Percentiles rank a stretch among this genome's conserved stretches.
phyloP scores from a whole-genome alignment of 192 early-diverging fungal species.

The Hyaloraphidium curvatum region DNA sequence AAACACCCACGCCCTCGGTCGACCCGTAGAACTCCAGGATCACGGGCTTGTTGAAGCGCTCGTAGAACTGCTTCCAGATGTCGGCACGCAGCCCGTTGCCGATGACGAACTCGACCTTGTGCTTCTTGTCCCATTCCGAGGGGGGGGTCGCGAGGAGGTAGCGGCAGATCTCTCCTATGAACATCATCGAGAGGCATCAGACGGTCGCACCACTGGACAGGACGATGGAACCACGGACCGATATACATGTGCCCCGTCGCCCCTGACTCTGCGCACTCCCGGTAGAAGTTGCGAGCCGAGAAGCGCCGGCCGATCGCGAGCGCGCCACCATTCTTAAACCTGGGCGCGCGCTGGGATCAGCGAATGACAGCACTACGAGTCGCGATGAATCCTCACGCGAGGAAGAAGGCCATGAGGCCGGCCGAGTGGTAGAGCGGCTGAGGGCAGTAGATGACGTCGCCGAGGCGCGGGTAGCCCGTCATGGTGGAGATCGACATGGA shows the following conservation, averaged over 20 bases:
- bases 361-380: no score
- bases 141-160: neutral
- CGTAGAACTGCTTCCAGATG: neutral
- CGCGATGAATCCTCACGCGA: no score
- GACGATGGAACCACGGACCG: neutral
- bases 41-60: neutral
- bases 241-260: neutral
- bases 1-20: slow-evolving; percentile 1
- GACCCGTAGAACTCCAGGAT: slow-evolving; percentile 1
- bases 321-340: no score
- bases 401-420: neutral
- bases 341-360: no score
- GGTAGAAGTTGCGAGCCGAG: neutral
- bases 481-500: no score
- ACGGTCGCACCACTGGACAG: no score
- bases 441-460: no score
- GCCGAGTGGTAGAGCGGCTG: neutral
- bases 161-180: neutral
- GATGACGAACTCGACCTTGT: neutral
- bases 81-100: slow-evolving; percentile 1
- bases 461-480: no score
- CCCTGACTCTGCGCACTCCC: neutral
- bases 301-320: no score
- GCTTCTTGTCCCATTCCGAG: neutral
- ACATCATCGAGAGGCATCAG: neutral